Evolutionary conservation across 2,329 filamentous ascomycete species (phyloP).

Genomic region (Fusarium sp.): DNA sequence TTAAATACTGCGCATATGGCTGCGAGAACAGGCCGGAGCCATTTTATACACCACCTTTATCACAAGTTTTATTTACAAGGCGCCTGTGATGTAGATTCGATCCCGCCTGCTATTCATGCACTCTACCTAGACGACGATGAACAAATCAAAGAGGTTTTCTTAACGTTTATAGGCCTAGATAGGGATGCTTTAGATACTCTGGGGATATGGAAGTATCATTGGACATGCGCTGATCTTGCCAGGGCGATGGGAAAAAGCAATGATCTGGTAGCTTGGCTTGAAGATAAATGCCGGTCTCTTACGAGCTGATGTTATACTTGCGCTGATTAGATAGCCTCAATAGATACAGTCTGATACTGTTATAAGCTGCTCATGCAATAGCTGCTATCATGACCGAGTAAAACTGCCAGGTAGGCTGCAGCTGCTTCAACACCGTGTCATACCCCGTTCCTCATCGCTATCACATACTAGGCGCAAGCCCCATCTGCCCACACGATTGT

Average conservation of each 20-base stretch:
- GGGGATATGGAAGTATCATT: neutral
- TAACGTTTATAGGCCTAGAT: neutral
- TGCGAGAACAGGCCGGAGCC: neutral
- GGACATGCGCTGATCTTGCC: neutral
- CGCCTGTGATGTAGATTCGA: neutral
- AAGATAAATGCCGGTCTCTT: neutral
- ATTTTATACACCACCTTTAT: neutral
- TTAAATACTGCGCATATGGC: neutral
- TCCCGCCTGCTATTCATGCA: neutral
- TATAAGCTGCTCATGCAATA: no score
- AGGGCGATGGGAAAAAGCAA: neutral
- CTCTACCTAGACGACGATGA: neutral
- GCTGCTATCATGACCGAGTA: no score
- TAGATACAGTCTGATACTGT: neutral
- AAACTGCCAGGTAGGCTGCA: no score
- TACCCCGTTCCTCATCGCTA: no score
- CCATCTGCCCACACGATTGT: no score
- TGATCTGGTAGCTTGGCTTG: neutral
- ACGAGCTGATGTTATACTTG: neutral
- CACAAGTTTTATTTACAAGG: no score
- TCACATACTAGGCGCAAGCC: no score
- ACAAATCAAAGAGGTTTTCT: neutral
- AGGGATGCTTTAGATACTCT: neutral
- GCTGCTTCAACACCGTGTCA: no score
- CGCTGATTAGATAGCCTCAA: neutral